Percentiles rank a stretch among this genome's conserved stretches.
These are phyloP conservation scores for Claviceps africana DNA, from an alignment of 2,329 filamentous ascomycete genomes.

Conservation along the genomic window DNA sequence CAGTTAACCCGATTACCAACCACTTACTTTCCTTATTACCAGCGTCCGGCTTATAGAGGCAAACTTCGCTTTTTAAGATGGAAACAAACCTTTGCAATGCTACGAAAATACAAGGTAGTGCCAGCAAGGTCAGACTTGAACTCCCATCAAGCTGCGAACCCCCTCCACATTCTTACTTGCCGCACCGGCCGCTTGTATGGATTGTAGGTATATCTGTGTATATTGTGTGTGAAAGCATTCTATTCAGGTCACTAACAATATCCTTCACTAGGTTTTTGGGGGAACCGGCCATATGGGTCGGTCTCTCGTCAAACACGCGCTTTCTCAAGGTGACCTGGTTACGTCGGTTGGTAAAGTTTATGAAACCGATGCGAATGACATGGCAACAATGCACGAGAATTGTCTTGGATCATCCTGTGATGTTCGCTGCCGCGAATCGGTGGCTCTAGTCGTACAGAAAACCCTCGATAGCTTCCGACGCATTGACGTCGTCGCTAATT, in stretches of 20 bases:
- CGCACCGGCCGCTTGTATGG: constrained; percentile 70
- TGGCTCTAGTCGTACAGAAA: constrained; percentile 54
- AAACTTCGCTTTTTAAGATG: constrained; percentile 1
- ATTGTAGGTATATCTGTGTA: constrained; percentile 31
- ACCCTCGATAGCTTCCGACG: constrained; percentile 64
- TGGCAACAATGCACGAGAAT: constrained; percentile 56
- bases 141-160: constrained; percentile 75
- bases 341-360: constrained; percentile 72
- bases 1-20: background rate
- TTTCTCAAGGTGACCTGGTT: constrained; percentile 71
- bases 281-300: constrained; percentile 95
- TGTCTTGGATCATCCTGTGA: constrained; percentile 80
- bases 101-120: background rate
- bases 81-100: constrained; percentile 10
- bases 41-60: background rate
- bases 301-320: constrained; percentile 69
- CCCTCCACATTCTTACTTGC: constrained; percentile 58
- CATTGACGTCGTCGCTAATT: constrained; percentile 84
- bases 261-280: constrained; percentile 58
- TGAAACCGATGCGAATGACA: constrained; percentile 59
- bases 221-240: background rate
- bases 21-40: background rate
- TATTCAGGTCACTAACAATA: background rate
- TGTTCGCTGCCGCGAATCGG: constrained; percentile 68
- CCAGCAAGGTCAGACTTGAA: constrained; percentile 20